phyloP scores from a whole-genome alignment of 116 monocot genomes.

The Iris pallida region DNA sequence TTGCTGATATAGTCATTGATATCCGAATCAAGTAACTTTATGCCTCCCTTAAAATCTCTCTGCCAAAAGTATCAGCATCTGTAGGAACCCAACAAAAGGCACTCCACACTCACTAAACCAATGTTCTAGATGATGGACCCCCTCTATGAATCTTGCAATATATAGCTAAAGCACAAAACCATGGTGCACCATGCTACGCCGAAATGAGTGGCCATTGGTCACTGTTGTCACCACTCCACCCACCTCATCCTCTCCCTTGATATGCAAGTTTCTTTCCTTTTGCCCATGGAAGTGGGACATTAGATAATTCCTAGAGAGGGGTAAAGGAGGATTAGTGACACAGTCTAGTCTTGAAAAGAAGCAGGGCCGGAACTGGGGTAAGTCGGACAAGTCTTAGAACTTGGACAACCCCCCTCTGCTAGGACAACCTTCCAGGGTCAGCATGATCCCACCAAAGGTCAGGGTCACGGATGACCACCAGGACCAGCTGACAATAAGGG shows the following conservation, averaged over 20 bases:
- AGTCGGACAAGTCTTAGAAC: no score
- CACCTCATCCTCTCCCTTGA: not conserved
- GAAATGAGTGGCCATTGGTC: not conserved
- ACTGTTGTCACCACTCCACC: no score
- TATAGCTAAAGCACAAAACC: not conserved
- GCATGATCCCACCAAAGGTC: no score
- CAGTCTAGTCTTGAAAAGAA: not conserved
- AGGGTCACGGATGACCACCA: no score
- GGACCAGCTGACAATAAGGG: no score
- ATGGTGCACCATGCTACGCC: not conserved
- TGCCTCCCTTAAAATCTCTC: constrained; percentile 1
- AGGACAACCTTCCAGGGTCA: no score
- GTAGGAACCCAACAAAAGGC: not conserved
- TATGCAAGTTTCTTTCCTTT: constrained; percentile 4
- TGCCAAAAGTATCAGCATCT: constrained; percentile 6
- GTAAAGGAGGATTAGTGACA: not conserved
- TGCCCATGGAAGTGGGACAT: not conserved
- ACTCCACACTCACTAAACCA: not conserved
- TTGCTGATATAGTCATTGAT: no score
- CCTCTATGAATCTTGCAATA: not conserved
- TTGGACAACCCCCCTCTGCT: no score
- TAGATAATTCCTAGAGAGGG: constrained; percentile 20
- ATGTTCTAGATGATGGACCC: constrained; percentile 13
- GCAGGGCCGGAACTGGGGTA: no score
- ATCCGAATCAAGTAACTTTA: not conserved